Conservation (phyloP, 805 yeast species). For the Yarrowia sp. region DNA sequence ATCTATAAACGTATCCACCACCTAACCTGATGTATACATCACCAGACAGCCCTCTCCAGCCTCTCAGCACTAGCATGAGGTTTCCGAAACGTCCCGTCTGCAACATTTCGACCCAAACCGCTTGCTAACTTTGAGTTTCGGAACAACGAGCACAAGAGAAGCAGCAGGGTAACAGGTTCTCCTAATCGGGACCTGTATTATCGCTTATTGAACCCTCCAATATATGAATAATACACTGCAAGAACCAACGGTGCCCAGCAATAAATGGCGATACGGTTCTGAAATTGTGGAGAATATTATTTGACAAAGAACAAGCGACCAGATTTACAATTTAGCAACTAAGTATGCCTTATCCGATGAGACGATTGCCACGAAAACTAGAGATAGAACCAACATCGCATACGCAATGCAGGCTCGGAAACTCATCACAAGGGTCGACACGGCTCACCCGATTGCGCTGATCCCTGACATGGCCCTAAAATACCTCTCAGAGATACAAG, state of each 20-base stretch:
- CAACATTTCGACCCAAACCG: slow-evolving; percentile 7
- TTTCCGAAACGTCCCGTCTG: not conserved
- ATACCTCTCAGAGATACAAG: not conserved
- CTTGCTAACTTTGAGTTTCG: not conserved
- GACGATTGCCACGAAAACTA: not conserved
- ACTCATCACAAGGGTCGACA: not conserved
- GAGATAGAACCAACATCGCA: slow-evolving; percentile 14
- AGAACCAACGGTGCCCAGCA: not conserved
- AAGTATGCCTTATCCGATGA: slow-evolving; percentile 1
- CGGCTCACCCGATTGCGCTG: slow-evolving; percentile 15
- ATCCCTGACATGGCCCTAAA: not conserved
- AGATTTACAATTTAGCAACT: not conserved
- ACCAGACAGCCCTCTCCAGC: not conserved
- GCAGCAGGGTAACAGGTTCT: not conserved
- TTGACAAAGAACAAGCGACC: not conserved
- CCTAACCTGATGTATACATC: too few relatives aligned
- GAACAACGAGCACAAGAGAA: not conserved
- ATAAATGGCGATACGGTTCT: not conserved
- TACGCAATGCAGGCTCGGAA: slow-evolving; percentile 1
- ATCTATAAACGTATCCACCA: too few relatives aligned
- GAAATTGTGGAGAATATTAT: not conserved
- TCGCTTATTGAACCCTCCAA: too few relatives aligned
- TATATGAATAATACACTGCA: too few relatives aligned
- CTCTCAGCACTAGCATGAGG: not conserved
- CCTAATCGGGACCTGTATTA: too few relatives aligned